Percentiles rank a stretch among this genome's conserved stretches.
These are phyloP conservation scores for Colletotrichum tropicale DNA, from an alignment of 2,329 filamentous ascomycete species.

Conservation along the genomic window DNA sequence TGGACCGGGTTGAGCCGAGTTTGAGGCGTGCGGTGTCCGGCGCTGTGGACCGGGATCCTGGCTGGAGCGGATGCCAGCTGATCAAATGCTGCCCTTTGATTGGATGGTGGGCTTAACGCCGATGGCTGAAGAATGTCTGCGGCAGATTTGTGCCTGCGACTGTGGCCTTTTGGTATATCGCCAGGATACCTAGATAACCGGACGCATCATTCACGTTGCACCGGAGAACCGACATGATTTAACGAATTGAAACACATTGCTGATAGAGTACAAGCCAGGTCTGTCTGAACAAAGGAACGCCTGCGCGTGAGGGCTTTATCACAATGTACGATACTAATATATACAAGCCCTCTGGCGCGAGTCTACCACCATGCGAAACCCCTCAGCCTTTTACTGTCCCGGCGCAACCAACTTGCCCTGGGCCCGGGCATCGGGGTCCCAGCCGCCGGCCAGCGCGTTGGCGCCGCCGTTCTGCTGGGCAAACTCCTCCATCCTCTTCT, in stretches of 20 bases:
- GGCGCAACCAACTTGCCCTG: constrained; percentile 87
- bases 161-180: background rate
- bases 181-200: too few relatives aligned
- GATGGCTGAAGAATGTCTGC: background rate
- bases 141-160: background rate
- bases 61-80: background rate
- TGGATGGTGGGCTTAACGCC: background rate
- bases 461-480: constrained; percentile 73
- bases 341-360: constrained; percentile 21
- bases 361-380: constrained; percentile 17
- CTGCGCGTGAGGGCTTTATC: constrained; percentile 20
- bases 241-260: background rate
- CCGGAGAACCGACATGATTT: background rate
- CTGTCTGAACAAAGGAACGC: constrained; percentile 14
- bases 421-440: constrained; percentile 75
- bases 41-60: constrained; percentile 1
- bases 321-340: constrained; percentile 24
- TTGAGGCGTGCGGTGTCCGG: background rate
- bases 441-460: constrained; percentile 80
- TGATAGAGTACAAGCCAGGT: background rate
- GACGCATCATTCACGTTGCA: background rate
- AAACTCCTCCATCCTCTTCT: constrained; percentile 86
- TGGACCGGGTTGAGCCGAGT: background rate
- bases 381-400: constrained; percentile 72
- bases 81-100: background rate